phyloP scores from a whole-genome alignment of 306 rosid species.

The Rosa rugosa region DNA sequence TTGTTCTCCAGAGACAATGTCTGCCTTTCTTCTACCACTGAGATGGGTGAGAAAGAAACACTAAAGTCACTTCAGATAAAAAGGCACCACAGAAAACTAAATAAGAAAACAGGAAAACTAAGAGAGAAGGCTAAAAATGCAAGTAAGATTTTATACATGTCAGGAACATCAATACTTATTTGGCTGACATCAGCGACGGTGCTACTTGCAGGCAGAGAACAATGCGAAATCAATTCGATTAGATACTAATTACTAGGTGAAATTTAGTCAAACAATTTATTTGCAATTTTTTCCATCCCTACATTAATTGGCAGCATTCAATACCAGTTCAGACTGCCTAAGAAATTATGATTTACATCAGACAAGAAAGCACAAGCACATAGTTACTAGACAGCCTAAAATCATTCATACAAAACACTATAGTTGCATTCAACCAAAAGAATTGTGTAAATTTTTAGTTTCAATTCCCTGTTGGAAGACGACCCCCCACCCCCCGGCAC shows the following conservation, averaged over 20 bases:
- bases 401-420: neutral
- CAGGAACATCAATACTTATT: neutral
- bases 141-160: neutral
- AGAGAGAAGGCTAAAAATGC: neutral
- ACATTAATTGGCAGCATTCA: neutral
- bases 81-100: conserved; percentile 7
- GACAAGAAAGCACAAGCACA: neutral
- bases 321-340: neutral
- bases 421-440: neutral
- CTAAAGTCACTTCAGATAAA: neutral
- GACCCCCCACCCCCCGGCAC: no score
- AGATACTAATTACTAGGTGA: neutral
- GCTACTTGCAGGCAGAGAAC: neutral
- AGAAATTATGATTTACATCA: neutral
- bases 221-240: neutral
- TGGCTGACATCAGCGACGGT: neutral
- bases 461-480: neutral
- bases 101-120: neutral
- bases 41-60: neutral
- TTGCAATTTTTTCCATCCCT: neutral
- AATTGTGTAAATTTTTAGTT: neutral
- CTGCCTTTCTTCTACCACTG: conserved; percentile 32
- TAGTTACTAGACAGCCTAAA: neutral
- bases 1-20: conserved; percentile 26
- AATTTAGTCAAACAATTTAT: neutral